Conservation (phyloP, 2,329 filamentous ascomycete species). For the Aspergillus calidoustus region DNA sequence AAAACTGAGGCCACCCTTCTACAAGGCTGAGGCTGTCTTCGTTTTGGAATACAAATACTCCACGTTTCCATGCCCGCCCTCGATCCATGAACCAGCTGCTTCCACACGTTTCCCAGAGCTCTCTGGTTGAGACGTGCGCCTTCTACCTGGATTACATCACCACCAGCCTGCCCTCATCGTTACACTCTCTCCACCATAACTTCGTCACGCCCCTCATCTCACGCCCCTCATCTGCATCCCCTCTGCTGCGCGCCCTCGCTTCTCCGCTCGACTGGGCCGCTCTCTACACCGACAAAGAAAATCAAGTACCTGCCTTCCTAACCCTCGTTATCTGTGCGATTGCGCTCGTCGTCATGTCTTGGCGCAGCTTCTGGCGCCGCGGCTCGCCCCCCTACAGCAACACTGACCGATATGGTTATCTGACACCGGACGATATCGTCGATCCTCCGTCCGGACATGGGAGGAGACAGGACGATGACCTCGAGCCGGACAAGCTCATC, state of each 20-base stretch:
- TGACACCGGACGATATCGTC: constrained; percentile 42
- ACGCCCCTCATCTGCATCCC: constrained; percentile 21
- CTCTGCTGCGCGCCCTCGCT: constrained; percentile 29
- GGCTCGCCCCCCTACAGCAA: constrained; percentile 34
- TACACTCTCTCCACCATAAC: constrained; percentile 39
- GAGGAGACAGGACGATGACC: constrained; percentile 30
- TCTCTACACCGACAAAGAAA: constrained; percentile 26
- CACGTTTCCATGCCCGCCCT: constrained; percentile 26
- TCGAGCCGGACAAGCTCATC: constrained; percentile 49
- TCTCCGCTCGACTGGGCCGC: constrained; percentile 25
- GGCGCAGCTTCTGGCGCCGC: constrained; percentile 41
- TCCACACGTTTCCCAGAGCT: constrained; percentile 42
- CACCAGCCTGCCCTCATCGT: constrained; percentile 35
- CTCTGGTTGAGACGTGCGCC: constrained; percentile 47
- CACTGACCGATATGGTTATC: constrained; percentile 43
- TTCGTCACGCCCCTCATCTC: constrained; percentile 27
- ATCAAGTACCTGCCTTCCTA: constrained; percentile 30
- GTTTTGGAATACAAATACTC: constrained; percentile 18
- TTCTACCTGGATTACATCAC: constrained; percentile 43
- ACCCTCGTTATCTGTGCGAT: constrained; percentile 36
- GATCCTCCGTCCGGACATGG: constrained; percentile 24
- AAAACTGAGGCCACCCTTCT: constrained; percentile 13
- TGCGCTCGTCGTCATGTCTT: constrained; percentile 40
- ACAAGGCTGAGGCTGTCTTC: constrained; percentile 20
- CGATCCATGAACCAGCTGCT: constrained; percentile 46